These are phyloP conservation scores for Fusarium palustre DNA, from an alignment of 2,329 filamentous ascomycete genomes.

Conservation along the genomic window DNA sequence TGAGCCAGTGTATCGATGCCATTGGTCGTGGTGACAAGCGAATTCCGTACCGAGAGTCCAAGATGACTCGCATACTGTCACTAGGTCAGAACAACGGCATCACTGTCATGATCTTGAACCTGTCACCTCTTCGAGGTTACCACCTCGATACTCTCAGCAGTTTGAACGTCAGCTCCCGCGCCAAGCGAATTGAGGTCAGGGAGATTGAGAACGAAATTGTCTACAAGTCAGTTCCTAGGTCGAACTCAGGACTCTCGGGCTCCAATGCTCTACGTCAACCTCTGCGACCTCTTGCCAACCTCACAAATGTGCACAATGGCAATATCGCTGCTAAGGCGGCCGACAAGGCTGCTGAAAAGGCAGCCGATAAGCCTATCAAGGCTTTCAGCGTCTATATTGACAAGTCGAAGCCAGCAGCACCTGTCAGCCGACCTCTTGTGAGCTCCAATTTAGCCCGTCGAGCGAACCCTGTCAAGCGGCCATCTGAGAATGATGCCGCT, in stretches of 20 bases:
- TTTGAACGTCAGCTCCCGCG: constrained; percentile 92
- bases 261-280: constrained; percentile 74
- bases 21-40: constrained; percentile 80
- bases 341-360: constrained; percentile 49
- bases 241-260: constrained; percentile 55
- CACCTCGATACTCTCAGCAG: constrained; percentile 95
- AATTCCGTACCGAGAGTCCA: constrained; percentile 93
- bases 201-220: constrained; percentile 97
- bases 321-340: constrained; percentile 61
- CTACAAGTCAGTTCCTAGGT: constrained; percentile 78
- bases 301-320: constrained; percentile 77
- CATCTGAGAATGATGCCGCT: constrained; percentile 55
- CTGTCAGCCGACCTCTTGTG: constrained; percentile 50
- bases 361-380: constrained; percentile 77
- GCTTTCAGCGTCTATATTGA: constrained; percentile 90
- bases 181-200: constrained; percentile 94
- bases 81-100: constrained; percentile 95
- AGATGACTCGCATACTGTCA: constrained; percentile 95
- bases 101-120: constrained; percentile 95
- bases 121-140: constrained; percentile 90
- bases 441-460: constrained; percentile 53
- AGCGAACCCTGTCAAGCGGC: constrained; percentile 56
- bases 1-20: constrained; percentile 95
- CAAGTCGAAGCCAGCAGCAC: constrained; percentile 64
- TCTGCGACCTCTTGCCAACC: constrained; percentile 79